Evolutionary conservation across 1,284 basidiomycete species (phyloP).

Genomic region (Inonotus hispidus): DNA sequence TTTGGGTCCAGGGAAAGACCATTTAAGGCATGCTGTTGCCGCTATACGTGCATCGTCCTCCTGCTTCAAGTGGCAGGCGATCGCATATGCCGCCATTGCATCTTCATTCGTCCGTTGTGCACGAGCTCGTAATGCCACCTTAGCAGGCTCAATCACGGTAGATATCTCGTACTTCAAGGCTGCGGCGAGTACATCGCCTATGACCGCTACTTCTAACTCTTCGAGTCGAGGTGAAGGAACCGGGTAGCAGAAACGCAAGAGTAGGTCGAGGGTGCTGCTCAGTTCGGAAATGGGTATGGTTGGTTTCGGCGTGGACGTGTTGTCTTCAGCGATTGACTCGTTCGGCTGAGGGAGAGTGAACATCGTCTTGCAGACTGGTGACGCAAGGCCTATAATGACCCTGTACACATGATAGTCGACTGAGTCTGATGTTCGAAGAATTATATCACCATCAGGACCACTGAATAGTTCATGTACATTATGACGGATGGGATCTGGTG

Average conservation of each 20-base stretch:
- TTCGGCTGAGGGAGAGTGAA: slow-evolving; percentile 21
- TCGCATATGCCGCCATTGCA: not conserved
- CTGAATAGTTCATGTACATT: no score
- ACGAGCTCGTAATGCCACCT: not conserved
- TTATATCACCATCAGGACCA: slow-evolving; percentile 16
- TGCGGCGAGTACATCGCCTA: slow-evolving; percentile 26
- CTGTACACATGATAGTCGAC: slow-evolving; percentile 23
- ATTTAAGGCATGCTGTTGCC: not conserved
- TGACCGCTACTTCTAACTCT: not conserved
- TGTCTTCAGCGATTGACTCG: no score
- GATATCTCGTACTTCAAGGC: slow-evolving; percentile 36
- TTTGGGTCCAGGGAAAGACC: not conserved
- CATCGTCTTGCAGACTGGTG: slow-evolving; percentile 26
- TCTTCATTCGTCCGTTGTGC: not conserved
- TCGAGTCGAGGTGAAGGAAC: not conserved
- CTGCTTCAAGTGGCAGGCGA: slow-evolving; percentile 1
- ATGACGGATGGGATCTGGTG: no score
- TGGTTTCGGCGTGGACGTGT: slow-evolving; percentile 13
- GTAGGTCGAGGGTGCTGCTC: no score
- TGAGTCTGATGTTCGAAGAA: slow-evolving; percentile 21
- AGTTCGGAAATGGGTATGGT: no score
- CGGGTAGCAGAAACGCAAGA: no score
- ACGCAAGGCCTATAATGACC: slow-evolving; percentile 22
- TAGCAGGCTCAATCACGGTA: not conserved
- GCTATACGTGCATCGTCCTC: slow-evolving; percentile 1